These are phyloP conservation scores for Didymella lethalis DNA, from an alignment of 2,329 filamentous ascomycete species.

Conservation along the genomic window DNA sequence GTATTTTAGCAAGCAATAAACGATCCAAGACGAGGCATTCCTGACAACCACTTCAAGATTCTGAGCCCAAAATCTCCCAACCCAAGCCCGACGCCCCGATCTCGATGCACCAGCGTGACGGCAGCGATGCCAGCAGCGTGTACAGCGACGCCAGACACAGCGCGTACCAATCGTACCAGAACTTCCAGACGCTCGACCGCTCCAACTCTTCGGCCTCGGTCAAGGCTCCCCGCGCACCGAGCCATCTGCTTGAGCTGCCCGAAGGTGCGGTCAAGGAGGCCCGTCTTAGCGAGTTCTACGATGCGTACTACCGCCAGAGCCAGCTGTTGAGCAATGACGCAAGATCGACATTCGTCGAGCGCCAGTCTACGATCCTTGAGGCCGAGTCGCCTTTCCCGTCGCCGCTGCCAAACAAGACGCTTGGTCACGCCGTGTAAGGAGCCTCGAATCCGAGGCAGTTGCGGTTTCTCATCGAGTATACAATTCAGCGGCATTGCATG, in stretches of 20 bases:
- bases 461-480: neutral
- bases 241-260: constrained; percentile 25
- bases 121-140: constrained; percentile 45
- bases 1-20: constrained; percentile 39
- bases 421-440: constrained; percentile 18
- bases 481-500: constrained; percentile 3
- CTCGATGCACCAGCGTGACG: constrained; percentile 37
- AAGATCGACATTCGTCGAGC: constrained; percentile 25
- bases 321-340: constrained; percentile 21
- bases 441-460: neutral
- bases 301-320: constrained; percentile 47
- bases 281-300: constrained; percentile 52
- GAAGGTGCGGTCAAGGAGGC: constrained; percentile 29
- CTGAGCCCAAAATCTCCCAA: constrained; percentile 17
- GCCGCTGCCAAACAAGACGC: constrained; percentile 27
- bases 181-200: constrained; percentile 18
- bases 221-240: constrained; percentile 26
- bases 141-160: constrained; percentile 43
- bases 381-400: constrained; percentile 39
- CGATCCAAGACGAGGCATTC: constrained; percentile 27
- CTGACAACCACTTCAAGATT: constrained; percentile 37
- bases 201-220: constrained; percentile 31
- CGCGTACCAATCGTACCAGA: constrained; percentile 30
- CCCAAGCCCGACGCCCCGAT: neutral
- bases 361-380: constrained; percentile 41